Base-by-base conservation (phyloP, 2,329 filamentous ascomycete species). In the Ophiostoma australiae region DNA sequence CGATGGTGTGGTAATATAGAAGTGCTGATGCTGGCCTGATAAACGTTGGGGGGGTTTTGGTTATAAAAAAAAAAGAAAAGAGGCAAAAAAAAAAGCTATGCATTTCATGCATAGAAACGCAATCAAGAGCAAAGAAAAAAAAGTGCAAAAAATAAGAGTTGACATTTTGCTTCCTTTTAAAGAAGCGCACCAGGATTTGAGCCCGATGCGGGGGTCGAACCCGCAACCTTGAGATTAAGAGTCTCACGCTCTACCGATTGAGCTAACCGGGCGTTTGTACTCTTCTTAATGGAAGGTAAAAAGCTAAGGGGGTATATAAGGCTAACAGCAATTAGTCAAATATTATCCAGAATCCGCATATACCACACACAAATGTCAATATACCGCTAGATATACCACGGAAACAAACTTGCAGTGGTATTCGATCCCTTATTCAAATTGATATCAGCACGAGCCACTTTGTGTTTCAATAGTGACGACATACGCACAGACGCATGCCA, bases 171-270 rank as follows among this genome's bases (percentile, higher is more conserved):
- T 11, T 58, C 23, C 52, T 55, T 55, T 58, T 2, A 13, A 11
- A 39, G 66, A 73, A 72, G 73, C 73, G 77, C 78, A 79, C 79
- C 78, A 75, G 80, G 79, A 80, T 77, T 80, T 80, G 79, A 81
- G 80, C 80, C 80, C 79, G 76, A 81, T 79, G 82, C 81, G 82
- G 82, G 82, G 82, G 81, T 84, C 82, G 75, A 77, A 77, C 76
- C 76, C 76, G 75, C 76, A 77, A 76, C 76, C 75, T 76, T 76
- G 74, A 76, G 75, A 76, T 84, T 86, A 86, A 86, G 87, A 89
- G 87, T 89, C 87, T 88, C 84, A 89, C 87, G 87, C 87, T 90
- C 87, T 90, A 89, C 85, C 85, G 85, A 88, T 87, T 88, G 86
- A 88, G 86, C 86, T 88, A 88, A 83, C 84, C 83, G 81, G 84